Base-by-base conservation (phyloP, 2,329 filamentous ascomycete species). In the Periconia sp. region DNA sequence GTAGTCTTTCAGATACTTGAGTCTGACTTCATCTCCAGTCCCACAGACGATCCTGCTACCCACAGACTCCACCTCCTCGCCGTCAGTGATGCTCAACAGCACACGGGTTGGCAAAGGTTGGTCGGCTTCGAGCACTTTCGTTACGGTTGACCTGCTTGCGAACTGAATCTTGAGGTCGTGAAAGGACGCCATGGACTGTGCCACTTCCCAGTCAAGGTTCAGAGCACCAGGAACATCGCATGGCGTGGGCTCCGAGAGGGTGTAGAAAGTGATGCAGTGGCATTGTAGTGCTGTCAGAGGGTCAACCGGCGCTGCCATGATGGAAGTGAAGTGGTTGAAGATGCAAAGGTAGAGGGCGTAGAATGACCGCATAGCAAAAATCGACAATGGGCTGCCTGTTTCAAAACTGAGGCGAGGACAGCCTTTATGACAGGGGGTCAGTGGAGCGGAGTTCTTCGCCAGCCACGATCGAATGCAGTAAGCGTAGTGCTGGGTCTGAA, bases 41-140 rank as follows among this genome's bases (percentile, higher is more conserved):
- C 60, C 59, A 28, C 61, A 65, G 4, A 65, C 47, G 2, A 65
- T 49, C 35, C 48, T 56, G 28, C 57, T 57, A 31, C 50, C 25
- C 41, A 28, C n/a, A n/a, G n/a, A n/a, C 32, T 57, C 18, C 46
- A 48, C 5, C 43, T 32, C 15, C 37, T 10, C 26, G 12, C 34
- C 22, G 13, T 23, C 34, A 29, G 30, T 23, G 18, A 39, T n/a
- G 15, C 17, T 22, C 28, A 37, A 18, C 5, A 64, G 38, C 1
- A 64, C 37, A 11, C 52, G 54, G 12, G 41, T 56, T 10, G 59
- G 56, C 3, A 64, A 28, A 4, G 56, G 60, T 7, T 41, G 36
- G 4, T 51, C 29, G 2, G 52, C 51, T 1, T 50, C 32, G 5
- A 64, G 57, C 9, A 64, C 49, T 25, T 40, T 53, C 12, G 48